phyloP scores from a whole-genome alignment of 768 basidiomycete species.

The Dacryopinax primogenitus region DNA sequence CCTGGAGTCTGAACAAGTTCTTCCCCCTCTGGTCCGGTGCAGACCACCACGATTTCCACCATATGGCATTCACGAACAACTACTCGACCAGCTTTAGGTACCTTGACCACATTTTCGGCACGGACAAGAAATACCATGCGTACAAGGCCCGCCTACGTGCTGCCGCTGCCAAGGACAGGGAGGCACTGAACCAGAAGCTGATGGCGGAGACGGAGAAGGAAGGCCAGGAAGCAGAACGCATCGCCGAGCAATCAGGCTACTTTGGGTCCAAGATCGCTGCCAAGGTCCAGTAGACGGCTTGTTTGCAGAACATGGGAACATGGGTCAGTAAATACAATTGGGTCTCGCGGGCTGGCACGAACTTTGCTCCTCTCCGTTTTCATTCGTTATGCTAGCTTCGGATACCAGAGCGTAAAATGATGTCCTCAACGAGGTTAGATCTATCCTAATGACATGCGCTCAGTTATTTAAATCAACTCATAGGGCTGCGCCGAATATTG shows the following conservation, averaged over 20 bases:
- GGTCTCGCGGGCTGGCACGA: not conserved
- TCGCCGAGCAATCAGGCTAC: constrained; percentile 24
- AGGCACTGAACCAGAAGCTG: constrained; percentile 46
- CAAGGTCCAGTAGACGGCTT: not conserved
- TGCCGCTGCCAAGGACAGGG: constrained; percentile 37
- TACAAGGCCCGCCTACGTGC: constrained; percentile 57
- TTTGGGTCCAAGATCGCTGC: not conserved
- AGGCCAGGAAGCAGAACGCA: constrained; percentile 54
- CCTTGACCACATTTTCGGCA: constrained; percentile 82
- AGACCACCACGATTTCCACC: constrained; percentile 97
- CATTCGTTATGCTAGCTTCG: too few species aligned
- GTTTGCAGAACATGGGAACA: too few species aligned
- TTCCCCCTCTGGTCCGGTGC: constrained; percentile 95
- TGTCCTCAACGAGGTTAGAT: too few species aligned
- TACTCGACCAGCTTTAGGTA: constrained; percentile 89
- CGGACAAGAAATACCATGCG: constrained; percentile 76
- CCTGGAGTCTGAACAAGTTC: constrained; percentile 88
- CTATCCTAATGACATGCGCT: too few species aligned
- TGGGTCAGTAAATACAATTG: too few species aligned
- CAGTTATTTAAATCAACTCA: too few species aligned
- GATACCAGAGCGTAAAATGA: too few species aligned
- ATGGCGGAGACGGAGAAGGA: constrained; percentile 61
- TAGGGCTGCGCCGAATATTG: too few species aligned
- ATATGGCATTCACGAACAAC: constrained; percentile 92
- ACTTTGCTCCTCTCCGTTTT: not conserved